Base-by-base conservation (phyloP, 176 grass and related monocot species). In the Oropetium thomaeum region DNA sequence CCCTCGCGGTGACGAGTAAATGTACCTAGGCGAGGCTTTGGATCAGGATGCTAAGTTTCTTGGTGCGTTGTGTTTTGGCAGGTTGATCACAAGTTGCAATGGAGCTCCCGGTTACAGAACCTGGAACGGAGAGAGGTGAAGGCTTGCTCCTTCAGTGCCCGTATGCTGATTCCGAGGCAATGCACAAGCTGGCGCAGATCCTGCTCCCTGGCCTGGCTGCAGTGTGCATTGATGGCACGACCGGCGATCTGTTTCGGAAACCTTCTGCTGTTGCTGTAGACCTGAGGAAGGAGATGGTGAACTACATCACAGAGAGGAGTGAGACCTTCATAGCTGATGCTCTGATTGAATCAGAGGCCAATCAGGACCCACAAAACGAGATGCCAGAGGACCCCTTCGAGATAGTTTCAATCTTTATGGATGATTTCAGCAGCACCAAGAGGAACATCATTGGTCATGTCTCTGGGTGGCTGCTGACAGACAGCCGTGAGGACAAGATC, bases 401-500 rank as follows among this genome's bases (percentile, higher is more conserved):
- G 75, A 86, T 89, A 10, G 60, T 93, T 10, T 89, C 88, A 0
- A 80, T 89, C 34, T 88, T 97, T 71, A 89, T 93, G 75, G 90
- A 97, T 23, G 90, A 97, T 45, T 97, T 97, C 59, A 80, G 77
- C 16, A 53, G 80, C 26, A 84, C 89, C 0, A 97, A 97, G 61
- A 90, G 90, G 38, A 97, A 93, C 71, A 91, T 97, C 20, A 91
- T 93, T 5, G 82, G 90, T 43, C 83, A 92, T 58, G 94, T 97
- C 48, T 93, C 94, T 35, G 88, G 85, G 65, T 97, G 94, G 90
- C 41, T 97, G 42, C 33, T 93, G 49, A 93, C 83, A 7, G 88
- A 97, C 38, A 91, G 43, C 59, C 90, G 90, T 1, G 94, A 97
- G 43, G 94, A 97, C 17, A 97, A 97, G 86, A 93, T 97, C 42